Evolutionary conservation across 164 flowering plant genomes (phyloP).

Genomic region (Piper betle): DNA sequence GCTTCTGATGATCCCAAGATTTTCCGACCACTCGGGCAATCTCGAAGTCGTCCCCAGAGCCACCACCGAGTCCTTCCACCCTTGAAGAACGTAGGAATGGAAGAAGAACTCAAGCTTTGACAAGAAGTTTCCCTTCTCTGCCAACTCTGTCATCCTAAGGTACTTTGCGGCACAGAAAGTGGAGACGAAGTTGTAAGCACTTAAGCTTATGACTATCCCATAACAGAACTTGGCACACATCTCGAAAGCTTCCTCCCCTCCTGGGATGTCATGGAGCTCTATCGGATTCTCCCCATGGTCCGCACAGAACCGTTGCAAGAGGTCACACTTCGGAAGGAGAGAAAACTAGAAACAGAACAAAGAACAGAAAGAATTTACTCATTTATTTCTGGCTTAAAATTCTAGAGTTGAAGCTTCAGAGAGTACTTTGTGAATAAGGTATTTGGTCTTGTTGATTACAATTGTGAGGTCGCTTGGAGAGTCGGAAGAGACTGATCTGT

Average conservation of each 20-base stretch:
- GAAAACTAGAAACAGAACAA: slow-evolving; percentile 34
- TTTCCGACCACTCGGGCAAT: slow-evolving; percentile 60
- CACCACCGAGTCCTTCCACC: slow-evolving; percentile 81
- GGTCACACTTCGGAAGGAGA: slow-evolving; percentile 72
- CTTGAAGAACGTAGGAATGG: slow-evolving; percentile 67
- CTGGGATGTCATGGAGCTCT: slow-evolving; percentile 73
- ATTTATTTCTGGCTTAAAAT: neutral
- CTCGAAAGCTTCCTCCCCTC: slow-evolving; percentile 84
- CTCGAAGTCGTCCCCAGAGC: slow-evolving; percentile 39
- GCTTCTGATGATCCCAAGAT: slow-evolving; percentile 50
- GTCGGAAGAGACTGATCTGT: slow-evolving; percentile 58
- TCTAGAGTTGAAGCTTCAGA: slow-evolving; percentile 3
- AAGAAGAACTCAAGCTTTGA: slow-evolving; percentile 69
- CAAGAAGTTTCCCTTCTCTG: slow-evolving; percentile 58
- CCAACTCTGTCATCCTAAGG: slow-evolving; percentile 66
- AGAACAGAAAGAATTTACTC: neutral
- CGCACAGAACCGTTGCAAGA: slow-evolving; percentile 37
- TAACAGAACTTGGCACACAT: slow-evolving; percentile 87
- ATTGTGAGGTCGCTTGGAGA: slow-evolving; percentile 54
- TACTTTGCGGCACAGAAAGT: slow-evolving; percentile 76
- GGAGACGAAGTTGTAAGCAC: slow-evolving; percentile 61
- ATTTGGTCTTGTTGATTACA: slow-evolving; percentile 42
- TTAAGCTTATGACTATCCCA: slow-evolving; percentile 59
- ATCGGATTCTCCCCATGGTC: slow-evolving; percentile 18
- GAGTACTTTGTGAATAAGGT: slow-evolving; percentile 72